Evolutionary conservation across 768 basidiomycete genomes (phyloP), one percentile per base, ranked within the genome.

Genomic region (Austroboletus eburneus): DNA sequence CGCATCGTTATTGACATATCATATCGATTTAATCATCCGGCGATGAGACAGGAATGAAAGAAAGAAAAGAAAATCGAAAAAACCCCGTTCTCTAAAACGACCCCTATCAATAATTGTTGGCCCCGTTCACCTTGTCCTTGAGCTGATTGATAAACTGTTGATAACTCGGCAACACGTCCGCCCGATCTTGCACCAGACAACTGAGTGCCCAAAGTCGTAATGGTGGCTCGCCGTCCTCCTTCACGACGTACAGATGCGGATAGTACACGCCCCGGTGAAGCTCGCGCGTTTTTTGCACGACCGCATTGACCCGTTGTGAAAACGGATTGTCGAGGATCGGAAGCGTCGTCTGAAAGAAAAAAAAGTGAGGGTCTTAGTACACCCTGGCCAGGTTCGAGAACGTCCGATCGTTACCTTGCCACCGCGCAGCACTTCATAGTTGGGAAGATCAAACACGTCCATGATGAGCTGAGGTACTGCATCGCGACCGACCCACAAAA

Each of bases 401-500:
- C 29, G 29, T 7, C 22, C 13, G 14, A 17, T 12, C 3, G 37
- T 51, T 57, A 87, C 92, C 83, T 99, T 99, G 56, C 96, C 96
- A 39, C 91, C 91, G 42, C 88, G 87, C 43, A 99, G 72, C 14
- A 85, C 85, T 34, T 91, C 89, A 61, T 97, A 97, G 54, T 69
- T 84, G 1, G 88, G 85, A 29, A 97, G 74, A 60, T 90, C 83
- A 69, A 99, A 98, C 16, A 97, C 94, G 59, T 99, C 96, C 75
- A 85, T 75, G 50, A 98, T 72, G 39, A 98, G 80, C 61, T 94
- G 88, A 9, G 94, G 91, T n/a, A 98, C 92, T 8, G 96, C 92
- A 64, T 98, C 95, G 24, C 93, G 83, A n/a, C 96, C 96, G 41
- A 99, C 81, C 87, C 91, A 98, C 39, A 98, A 75, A 82, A 99